These are phyloP conservation scores for Paramecium primaurelia DNA, from an alignment of 73 alveolate genomes.

Conservation along the genomic window DNA sequence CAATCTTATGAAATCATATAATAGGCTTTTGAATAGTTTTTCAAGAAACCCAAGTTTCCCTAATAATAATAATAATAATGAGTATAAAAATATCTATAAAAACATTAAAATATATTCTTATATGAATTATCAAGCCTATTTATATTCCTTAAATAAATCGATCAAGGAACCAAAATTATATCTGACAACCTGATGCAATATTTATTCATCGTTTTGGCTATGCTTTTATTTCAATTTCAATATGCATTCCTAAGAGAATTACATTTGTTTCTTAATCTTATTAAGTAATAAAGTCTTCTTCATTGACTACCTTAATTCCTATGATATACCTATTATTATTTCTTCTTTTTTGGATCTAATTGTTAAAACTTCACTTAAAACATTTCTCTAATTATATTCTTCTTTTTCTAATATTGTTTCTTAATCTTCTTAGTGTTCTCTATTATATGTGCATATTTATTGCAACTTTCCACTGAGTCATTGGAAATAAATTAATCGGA, in stretches of 20 bases:
- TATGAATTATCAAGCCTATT: neutral
- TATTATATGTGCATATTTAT: conserved; percentile 23
- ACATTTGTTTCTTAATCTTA: neutral
- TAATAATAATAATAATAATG: neutral
- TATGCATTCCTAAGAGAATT: neutral
- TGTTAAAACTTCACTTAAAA: neutral
- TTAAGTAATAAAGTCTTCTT: neutral
- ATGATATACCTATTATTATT: neutral
- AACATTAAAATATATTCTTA: neutral
- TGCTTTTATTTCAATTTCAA: conserved; percentile 5
- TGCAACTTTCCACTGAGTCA: conserved; percentile 29
- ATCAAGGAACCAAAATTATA: neutral
- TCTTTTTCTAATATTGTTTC: neutral
- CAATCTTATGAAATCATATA: neutral
- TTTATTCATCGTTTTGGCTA: conserved; percentile 16
- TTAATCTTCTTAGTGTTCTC: conserved; percentile 35
- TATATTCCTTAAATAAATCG: conserved; percentile 18
- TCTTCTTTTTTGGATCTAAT: conserved; percentile 27
- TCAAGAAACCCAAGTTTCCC: conserved; percentile 4
- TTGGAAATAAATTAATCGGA: conserved; percentile 23
- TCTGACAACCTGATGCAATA: conserved; percentile 32
- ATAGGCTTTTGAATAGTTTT: neutral
- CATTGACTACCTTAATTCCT: neutral
- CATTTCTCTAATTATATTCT: neutral
- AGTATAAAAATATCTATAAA: neutral